Base-by-base conservation (phyloP, 768 basidiomycete species). In the Paxillus ammoniavirescens region DNA sequence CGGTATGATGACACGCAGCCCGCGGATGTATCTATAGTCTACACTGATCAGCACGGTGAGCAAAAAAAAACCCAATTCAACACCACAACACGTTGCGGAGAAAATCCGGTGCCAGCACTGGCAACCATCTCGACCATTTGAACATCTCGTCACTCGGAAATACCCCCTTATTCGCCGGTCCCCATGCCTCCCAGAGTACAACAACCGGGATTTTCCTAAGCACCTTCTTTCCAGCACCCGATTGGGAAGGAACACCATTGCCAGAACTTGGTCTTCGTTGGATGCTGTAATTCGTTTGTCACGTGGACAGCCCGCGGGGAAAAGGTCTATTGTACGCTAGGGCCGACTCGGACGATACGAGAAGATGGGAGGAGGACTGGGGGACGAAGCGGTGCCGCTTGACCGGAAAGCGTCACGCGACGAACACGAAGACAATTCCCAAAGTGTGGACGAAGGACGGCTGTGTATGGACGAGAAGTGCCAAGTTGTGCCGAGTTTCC, bases 391-490 rank as follows among this genome's bases (percentile, higher is more conserved):
- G 53, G 53, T 2, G 62, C 63, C 5, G 58, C 48, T 33, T 73
- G 66, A 4, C 26, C 26, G 6, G 26, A 26, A 26, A 26, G 26
- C 26, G 26, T 6, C 4, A 26, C 17, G 13, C 46, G 17, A 69
- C 31, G 15, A 82, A 78, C 0, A 72, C 64, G 53, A 73, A 83
- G 10, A 84, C n/a, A n/a, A n/a, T n/a, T n/a, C n/a, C n/a, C n/a
- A n/a, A 66, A 10, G 81, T 77, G 14, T 82, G 49, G 53, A 78
- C 70, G 61, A 73, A 76, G 9, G 78, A 2, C 75, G 70, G 9
- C 65, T 63, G 4, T 74, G 72, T 42, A 84, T 64, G 47, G 83
- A 78, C 1, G 76, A 70, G 61, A 82, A 80, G 61, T 81, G 77
- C 58, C 65, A 73, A 1, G 72, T 66, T 0, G 57, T 59, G 0